These are phyloP conservation scores for Wickerhamomyces alni DNA, from an alignment of 805 yeast species.

Conservation along the genomic window DNA sequence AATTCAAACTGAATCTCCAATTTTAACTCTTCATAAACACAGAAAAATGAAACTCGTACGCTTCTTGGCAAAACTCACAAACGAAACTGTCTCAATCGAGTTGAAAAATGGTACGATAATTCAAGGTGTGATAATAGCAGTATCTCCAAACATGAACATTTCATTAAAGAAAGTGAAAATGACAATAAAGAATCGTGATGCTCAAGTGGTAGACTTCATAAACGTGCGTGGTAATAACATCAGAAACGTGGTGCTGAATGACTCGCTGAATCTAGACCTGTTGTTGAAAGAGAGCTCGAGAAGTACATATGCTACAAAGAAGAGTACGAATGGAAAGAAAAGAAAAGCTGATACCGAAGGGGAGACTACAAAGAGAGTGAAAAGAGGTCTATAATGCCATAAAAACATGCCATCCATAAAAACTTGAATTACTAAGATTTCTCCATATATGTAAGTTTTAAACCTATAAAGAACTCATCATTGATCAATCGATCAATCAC, in stretches of 20 bases:
- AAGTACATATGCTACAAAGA: background rate
- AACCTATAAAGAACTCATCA: conserved; percentile 60
- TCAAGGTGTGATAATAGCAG: conserved; percentile 78
- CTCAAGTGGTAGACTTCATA: conserved; percentile 67
- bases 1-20: no score
- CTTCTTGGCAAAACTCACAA: conserved; percentile 77
- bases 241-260: conserved; percentile 79
- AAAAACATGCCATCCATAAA: no score
- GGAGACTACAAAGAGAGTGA: conserved; percentile 25
- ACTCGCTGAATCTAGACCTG: conserved; percentile 68
- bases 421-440: conserved; percentile 19
- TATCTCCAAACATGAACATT: conserved; percentile 88
- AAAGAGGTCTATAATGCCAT: conserved; percentile 27
- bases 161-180: conserved; percentile 75
- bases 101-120: conserved; percentile 86
- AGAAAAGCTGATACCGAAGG: conserved; percentile 14
- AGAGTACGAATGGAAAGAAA: conserved; percentile 10
- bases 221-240: conserved; percentile 87
- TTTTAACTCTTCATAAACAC: no score
- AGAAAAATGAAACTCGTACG: conserved; percentile 4
- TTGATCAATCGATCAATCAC: conserved; percentile 56
- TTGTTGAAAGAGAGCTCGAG: conserved; percentile 42
- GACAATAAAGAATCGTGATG: conserved; percentile 65
- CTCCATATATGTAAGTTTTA: conserved; percentile 57
- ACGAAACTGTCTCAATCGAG: conserved; percentile 86